Evolutionary conservation across 441 rosid genomes (phyloP), one percentile per base, ranked within the genome.

Genomic region (Rhodomyrtus psidioides): DNA sequence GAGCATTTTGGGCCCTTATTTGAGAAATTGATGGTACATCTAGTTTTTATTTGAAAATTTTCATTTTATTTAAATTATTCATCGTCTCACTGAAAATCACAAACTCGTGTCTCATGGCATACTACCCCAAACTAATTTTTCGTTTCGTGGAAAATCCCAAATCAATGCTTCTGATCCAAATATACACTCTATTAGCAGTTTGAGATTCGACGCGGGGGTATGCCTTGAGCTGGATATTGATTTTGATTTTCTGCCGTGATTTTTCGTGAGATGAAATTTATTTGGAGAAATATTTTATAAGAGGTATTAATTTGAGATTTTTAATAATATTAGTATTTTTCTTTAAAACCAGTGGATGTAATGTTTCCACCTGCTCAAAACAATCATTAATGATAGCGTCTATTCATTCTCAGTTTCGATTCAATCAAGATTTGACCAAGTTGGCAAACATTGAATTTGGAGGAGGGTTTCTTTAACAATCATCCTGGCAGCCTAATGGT

Each of bases 31-130:
- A 51, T 51, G 4, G 5, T 5, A 51, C 15, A 12, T 51, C 4
- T 3, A 0, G 0, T 51, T 0, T 1, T 12, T 51, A 51, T 51
- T 51, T 51, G 9, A 3, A 12, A 12, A 12, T 51, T 12, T 51
- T 0, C 2, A 2, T 51, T 49, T 49, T 49, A 1, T 34, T 65
- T 0, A 0, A 34, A 10, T 0, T 65, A 34, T 17, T 34, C 21
- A 21, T 39, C n/a, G 0, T 10, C n/a, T 34, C 2, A 12, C 9
- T 5, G 23, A 70, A 65, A 70, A 5, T 19, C n/a, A 21, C n/a
- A 39, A 5, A 21, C 23, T 70, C 12, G 0, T 21, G 3, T 6
- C 56, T 19, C 4, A 17, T 9, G 6, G n/a, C n/a, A 6, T 55
- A 23, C 24, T 8, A 55, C 17, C 58, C 26, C 12, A 3, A 55